These are phyloP conservation scores for Phytophthora fragariaefolia DNA, from an alignment of 352 stramenopile genomes.

Conservation along the genomic window DNA sequence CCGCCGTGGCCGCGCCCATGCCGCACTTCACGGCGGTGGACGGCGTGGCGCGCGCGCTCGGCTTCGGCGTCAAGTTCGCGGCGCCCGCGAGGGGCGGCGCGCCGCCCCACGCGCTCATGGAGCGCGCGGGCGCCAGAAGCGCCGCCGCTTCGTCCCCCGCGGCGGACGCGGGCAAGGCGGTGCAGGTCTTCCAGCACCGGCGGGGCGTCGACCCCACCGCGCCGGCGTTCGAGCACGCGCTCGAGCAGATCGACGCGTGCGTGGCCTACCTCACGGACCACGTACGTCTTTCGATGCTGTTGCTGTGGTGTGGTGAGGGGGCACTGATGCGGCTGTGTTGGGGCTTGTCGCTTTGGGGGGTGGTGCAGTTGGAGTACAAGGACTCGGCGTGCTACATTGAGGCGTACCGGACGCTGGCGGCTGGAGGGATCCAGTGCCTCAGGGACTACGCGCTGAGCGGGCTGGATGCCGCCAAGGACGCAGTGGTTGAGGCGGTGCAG, in stretches of 20 bases:
- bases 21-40: conserved; percentile 80
- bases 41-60: conserved; percentile 54
- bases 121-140: conserved; percentile 10
- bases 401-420: conserved; percentile 71
- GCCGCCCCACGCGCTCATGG: conserved; percentile 23
- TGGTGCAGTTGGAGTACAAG: conserved; percentile 63
- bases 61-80: conserved; percentile 77
- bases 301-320: too few species aligned
- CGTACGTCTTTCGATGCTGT: conserved; percentile 40
- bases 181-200: conserved; percentile 84
- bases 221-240: conserved; percentile 55
- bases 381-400: conserved; percentile 78
- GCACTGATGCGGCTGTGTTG: too few species aligned
- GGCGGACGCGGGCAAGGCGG: conserved; percentile 34
- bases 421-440: conserved; percentile 65
- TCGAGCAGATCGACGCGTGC: conserved; percentile 75
- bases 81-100: conserved; percentile 29
- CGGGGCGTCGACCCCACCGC: conserved; percentile 78
- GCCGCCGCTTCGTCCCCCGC: not conserved
- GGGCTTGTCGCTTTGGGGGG: conserved; percentile 10
- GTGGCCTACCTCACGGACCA: conserved; percentile 73
- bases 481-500: conserved; percentile 62
- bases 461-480: conserved; percentile 72
- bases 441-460: conserved; percentile 77
- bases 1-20: conserved; percentile 68